These are phyloP conservation scores for Panicum hallii DNA, from an alignment of 202 grass and related monocot genomes.

Conservation along the genomic window DNA sequence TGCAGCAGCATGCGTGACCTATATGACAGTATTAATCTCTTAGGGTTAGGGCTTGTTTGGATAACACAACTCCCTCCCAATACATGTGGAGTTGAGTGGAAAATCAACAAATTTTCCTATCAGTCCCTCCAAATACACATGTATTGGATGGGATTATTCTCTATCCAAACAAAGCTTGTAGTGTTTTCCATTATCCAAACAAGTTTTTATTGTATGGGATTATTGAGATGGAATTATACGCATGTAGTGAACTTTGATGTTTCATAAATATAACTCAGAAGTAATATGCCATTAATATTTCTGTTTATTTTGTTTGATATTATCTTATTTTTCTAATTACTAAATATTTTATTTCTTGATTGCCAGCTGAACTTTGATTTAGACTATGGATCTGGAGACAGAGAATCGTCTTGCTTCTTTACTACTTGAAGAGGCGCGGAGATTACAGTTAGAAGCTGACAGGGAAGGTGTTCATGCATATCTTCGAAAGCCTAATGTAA, in stretches of 20 bases:
- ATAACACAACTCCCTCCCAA: too few relatives aligned
- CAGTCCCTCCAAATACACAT: neutral
- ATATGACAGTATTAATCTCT: too few relatives aligned
- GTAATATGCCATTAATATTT: neutral
- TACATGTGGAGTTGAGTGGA: neutral
- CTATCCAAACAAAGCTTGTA: too few relatives aligned
- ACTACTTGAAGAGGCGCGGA: slow-evolving; percentile 82
- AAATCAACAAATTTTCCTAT: neutral
- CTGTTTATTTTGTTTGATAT: neutral
- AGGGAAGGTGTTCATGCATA: slow-evolving; percentile 86
- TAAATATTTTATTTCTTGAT: neutral
- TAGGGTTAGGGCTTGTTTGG: neutral
- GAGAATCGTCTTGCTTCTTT: slow-evolving; percentile 82
- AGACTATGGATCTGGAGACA: slow-evolving; percentile 84
- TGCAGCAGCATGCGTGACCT: neutral
- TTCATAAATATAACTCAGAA: neutral
- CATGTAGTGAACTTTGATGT: neutral
- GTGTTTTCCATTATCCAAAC: too few relatives aligned
- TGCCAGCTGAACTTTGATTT: slow-evolving; percentile 16
- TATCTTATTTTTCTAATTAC: neutral
- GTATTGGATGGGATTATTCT: neutral
- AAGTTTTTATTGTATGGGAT: too few relatives aligned
- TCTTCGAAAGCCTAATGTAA: slow-evolving; percentile 64
- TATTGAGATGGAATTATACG: too few relatives aligned
- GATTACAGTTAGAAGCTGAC: slow-evolving; percentile 74